Conservation (phyloP, 805 yeast genomes). For the Metschnikowia santaceciliae region DNA sequence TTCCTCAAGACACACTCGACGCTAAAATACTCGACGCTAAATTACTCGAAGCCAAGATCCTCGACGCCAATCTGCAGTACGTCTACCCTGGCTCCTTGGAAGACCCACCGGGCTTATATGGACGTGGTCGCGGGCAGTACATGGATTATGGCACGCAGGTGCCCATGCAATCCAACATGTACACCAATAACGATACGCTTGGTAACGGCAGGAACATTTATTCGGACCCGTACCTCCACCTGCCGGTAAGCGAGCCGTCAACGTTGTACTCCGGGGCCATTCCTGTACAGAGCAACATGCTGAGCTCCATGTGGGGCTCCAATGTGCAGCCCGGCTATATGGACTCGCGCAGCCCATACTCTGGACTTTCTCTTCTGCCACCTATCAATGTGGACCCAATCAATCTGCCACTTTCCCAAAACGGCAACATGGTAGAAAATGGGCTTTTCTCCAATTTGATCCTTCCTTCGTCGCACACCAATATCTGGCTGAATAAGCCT, state of each 20-base stretch:
- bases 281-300: background rate
- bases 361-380: constrained; percentile 10
- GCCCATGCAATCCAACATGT: background rate
- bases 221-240: constrained; percentile 1
- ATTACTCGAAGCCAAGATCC: no score
- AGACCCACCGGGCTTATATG: background rate
- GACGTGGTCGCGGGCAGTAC: background rate
- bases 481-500: constrained; percentile 18
- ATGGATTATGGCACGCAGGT: background rate
- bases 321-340: constrained; percentile 9
- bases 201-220: background rate
- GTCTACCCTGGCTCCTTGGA: background rate
- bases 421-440: constrained; percentile 6
- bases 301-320: background rate
- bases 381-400: constrained; percentile 7
- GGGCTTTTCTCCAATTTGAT: constrained; percentile 10
- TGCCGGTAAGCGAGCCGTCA: background rate
- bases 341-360: constrained; percentile 9
- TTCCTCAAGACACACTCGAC: no score
- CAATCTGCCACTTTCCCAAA: constrained; percentile 10
- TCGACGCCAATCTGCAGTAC: no score
- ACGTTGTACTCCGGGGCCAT: background rate
- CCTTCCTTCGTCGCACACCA: constrained; percentile 13
- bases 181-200: background rate
- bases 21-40: no score